Evolutionary conservation across 176 grass and related monocot species (phyloP).

Genomic region (Calamus simplicifolius): DNA sequence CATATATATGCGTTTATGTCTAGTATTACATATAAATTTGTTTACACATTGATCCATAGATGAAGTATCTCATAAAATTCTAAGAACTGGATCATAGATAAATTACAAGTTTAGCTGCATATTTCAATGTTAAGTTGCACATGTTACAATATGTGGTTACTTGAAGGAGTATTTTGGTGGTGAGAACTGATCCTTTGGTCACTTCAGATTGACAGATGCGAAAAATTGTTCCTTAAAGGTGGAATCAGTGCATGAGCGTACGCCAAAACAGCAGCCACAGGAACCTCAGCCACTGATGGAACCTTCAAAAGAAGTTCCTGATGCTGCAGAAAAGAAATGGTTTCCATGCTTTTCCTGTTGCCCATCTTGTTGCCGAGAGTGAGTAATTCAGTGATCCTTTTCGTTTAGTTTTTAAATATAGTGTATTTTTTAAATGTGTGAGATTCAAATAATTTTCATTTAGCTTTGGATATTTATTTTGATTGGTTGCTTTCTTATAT

Average conservation of each 20-base stretch:
- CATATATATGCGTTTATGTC: conserved; percentile 1
- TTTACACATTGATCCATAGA: no score
- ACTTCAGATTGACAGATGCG: conserved; percentile 33
- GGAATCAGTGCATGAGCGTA: conserved; percentile 4
- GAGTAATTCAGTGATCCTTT: not conserved
- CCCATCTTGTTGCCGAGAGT: conserved; percentile 36
- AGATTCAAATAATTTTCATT: no score
- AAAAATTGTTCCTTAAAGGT: conserved; percentile 21
- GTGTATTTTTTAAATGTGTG: no score
- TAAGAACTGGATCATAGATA: no score
- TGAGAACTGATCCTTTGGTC: not conserved
- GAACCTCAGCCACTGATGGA: not conserved
- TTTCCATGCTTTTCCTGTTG: conserved; percentile 52
- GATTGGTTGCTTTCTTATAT: no score
- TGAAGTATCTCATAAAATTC: no score
- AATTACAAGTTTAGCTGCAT: not conserved
- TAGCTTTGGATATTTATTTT: no score
- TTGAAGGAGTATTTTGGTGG: not conserved
- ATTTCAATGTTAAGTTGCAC: not conserved
- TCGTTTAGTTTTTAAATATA: not conserved
- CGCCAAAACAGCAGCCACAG: conserved; percentile 19
- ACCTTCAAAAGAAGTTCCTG: conserved; percentile 12
- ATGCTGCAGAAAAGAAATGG: conserved; percentile 22
- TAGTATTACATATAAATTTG: not conserved
- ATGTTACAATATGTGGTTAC: not conserved